Conservation (phyloP, 2,329 filamentous ascomycete species). For the Ramichloridium luteum region DNA sequence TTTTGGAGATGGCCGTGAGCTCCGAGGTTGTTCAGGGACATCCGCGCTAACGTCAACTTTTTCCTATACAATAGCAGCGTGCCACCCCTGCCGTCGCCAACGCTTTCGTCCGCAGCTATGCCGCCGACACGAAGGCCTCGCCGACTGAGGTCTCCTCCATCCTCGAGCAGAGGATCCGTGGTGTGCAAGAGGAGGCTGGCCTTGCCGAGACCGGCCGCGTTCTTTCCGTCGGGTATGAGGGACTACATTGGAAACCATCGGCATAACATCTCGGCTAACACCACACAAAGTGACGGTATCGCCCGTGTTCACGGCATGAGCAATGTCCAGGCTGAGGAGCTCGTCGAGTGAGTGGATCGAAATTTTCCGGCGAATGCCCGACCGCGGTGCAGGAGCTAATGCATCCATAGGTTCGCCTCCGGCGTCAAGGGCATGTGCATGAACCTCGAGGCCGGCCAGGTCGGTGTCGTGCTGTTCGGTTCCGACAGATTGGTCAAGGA, state of each 20-base stretch:
- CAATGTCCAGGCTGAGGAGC: slow-evolving; percentile 99
- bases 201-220: slow-evolving; percentile 98
- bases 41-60: slow-evolving; percentile 40
- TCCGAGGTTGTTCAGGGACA: slow-evolving; percentile 22
- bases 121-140: slow-evolving; percentile 82
- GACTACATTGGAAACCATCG: slow-evolving; percentile 2
- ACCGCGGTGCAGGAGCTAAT: slow-evolving; percentile 3
- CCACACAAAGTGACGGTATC: slow-evolving; percentile 82
- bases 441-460: slow-evolving; percentile 99
- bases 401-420: slow-evolving; percentile 72
- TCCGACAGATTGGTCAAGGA: slow-evolving; percentile 99
- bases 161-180: slow-evolving; percentile 97
- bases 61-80: slow-evolving; percentile 57
- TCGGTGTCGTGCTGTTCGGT: slow-evolving; percentile 99
- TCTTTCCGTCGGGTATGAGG: slow-evolving; percentile 90
- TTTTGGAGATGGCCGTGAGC: slow-evolving; percentile 19
- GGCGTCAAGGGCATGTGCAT: slow-evolving; percentile 99
- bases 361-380: slow-evolving; percentile 1
- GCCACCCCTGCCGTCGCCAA: slow-evolving; percentile 69
- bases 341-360: slow-evolving; percentile 78
- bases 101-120: slow-evolving; percentile 67
- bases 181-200: slow-evolving; percentile 90
- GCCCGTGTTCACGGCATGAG: slow-evolving; percentile 99
- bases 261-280: slow-evolving; percentile 7
- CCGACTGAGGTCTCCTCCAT: slow-evolving; percentile 99